Base-by-base conservation (phyloP, 2,329 filamentous ascomycete species). In the Beauveria rudraprayagi region DNA sequence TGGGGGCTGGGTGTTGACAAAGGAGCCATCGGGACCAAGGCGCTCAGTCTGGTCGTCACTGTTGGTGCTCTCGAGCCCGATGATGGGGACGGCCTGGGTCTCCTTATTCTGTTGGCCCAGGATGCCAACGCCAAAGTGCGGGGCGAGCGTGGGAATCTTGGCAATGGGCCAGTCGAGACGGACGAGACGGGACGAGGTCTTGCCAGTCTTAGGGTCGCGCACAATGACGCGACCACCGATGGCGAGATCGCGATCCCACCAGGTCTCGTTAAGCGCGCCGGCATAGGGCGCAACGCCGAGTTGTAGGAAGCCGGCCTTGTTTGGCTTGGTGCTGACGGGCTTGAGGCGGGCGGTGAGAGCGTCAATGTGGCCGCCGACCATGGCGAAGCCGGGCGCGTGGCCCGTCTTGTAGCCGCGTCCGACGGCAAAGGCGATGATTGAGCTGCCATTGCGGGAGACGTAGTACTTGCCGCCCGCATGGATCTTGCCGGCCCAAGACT, bases 161-260 rank as follows among this genome's bases (percentile, higher is more conserved):
- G 94, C 94, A 76, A 99, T 92, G 1, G 94, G 93, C 91, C 92
- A 97, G 72, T 88, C 90, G 56, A 97, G 80, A 78, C 96, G 96
- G 64, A 97, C 92, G 51, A 97, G 81, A 77, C 87, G 90, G 34
- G 84, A 86, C 24, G 83, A 80, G 41, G 95, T 91, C 81, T 93
- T 95, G 66, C 88, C 88, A 2, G 84, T 83, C 53, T 79, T 76
- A 5, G 80, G 72, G 67, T 96, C 87, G 65, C 87, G 89, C 51
- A 97, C 87, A 54, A 97, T 80, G 4, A 97, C 93, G 50, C 92
- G 83, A 44, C 94, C 94, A 65, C 92, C 94, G 67, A 97, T 89
- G 66, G 90, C 88, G 56, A 99, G 82, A 73, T 99, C 94, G 43
- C 94, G 85, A 73, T 97, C 94, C 93, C 92, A 97, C 94, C 94